Conservation (phyloP, 2,329 filamentous ascomycete genomes). For the Colletotrichum sp. region DNA sequence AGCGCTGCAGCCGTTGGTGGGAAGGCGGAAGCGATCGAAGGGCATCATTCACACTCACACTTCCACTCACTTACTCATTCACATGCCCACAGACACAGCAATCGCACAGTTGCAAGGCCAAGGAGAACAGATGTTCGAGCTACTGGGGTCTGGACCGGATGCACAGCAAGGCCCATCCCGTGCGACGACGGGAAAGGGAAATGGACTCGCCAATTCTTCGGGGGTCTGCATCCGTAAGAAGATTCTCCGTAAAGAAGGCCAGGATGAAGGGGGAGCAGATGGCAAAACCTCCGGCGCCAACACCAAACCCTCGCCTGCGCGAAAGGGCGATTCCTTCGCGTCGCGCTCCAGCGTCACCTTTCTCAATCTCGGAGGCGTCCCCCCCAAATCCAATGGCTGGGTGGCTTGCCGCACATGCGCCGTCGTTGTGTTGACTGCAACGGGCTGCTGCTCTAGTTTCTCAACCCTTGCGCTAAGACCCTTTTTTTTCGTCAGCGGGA, state of each 20-base stretch:
- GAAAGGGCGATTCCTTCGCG: slow-evolving; percentile 5
- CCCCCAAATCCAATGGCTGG: background rate
- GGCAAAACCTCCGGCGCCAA: slow-evolving; percentile 13
- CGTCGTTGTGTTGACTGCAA: background rate
- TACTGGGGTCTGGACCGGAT: background rate
- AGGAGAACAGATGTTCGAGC: background rate
- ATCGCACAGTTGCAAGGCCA: background rate
- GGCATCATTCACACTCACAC: background rate
- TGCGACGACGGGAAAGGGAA: background rate
- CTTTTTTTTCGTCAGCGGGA: background rate
- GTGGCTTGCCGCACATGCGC: slow-evolving; percentile 6
- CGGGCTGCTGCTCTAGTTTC: background rate
- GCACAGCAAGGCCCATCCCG: background rate
- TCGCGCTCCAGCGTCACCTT: background rate
- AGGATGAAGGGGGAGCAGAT: background rate
- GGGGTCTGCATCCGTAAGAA: background rate
- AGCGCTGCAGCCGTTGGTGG: background rate
- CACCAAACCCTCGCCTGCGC: background rate
- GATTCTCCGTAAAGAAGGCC: background rate
- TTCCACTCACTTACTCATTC: background rate
- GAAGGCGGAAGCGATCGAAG: slow-evolving; percentile 4
- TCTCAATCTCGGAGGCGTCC: background rate
- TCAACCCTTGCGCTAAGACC: background rate
- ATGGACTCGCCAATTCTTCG: background rate
- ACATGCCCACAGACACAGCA: background rate